A percentile compares a stretch with the other conserved stretches of the same genome.
These are phyloP conservation scores for Globisporangium canariense DNA, from an alignment of 352 stramenopile genomes.

Conservation along the genomic window DNA sequence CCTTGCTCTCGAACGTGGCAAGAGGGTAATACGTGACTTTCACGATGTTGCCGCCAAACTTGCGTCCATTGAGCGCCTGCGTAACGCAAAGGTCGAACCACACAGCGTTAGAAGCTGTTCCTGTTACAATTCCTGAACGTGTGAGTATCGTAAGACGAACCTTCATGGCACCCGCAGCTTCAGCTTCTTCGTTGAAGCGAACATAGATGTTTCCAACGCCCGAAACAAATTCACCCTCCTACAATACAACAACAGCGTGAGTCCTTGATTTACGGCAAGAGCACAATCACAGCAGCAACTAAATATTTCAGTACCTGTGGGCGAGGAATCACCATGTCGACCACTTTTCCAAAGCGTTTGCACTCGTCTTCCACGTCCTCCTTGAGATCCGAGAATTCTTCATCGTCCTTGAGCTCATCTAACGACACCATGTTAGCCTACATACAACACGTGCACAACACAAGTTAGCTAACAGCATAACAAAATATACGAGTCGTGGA, in stretches of 20 bases:
- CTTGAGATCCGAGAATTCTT: conserved; percentile 84
- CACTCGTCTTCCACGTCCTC: conserved; percentile 89
- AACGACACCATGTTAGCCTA: conserved; percentile 84
- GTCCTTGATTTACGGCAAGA: not conserved
- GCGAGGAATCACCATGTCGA: conserved; percentile 72
- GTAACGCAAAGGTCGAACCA: not conserved
- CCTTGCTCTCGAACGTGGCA: conserved; percentile 67
- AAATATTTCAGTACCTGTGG: conserved; percentile 48
- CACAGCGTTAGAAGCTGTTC: not conserved
- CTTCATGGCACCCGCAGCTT: conserved; percentile 71
- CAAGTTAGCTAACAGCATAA: not conserved
- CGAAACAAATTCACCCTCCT: conserved; percentile 56
- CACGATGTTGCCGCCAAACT: conserved; percentile 86
- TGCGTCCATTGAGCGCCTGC: conserved; percentile 78
- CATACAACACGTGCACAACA: conserved; percentile 6
- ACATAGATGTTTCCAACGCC: conserved; percentile 83
- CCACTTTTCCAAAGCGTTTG: conserved; percentile 79
- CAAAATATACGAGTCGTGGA: not conserved
- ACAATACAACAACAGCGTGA: conserved; percentile 5
- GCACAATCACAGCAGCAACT: not conserved
- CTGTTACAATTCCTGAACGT: not conserved
- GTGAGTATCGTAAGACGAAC: conserved; percentile 24
- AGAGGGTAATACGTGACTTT: conserved; percentile 75
- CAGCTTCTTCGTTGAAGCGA: conserved; percentile 53
- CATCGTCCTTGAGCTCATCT: conserved; percentile 83